phyloP scores from a whole-genome alignment of 2,329 filamentous ascomycete species.

The Alternaria hordeiaustralica region DNA sequence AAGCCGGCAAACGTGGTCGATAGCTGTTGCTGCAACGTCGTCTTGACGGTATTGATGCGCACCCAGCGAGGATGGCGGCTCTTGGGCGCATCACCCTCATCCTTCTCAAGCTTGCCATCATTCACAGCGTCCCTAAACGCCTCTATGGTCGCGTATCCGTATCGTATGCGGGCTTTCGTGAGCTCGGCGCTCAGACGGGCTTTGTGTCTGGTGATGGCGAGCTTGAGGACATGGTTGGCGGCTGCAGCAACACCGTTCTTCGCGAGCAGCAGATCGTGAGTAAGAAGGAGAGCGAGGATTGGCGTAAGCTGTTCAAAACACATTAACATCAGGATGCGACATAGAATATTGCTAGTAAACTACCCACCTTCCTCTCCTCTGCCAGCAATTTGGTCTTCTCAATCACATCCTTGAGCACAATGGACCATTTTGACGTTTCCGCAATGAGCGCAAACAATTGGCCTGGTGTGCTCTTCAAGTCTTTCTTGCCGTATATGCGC shows the following conservation, averaged over 20 bases:
- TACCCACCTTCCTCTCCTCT: constrained; percentile 79
- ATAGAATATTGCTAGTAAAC: too few species aligned
- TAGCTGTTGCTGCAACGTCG: constrained; percentile 74
- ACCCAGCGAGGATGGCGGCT: constrained; percentile 84
- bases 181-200: constrained; percentile 81
- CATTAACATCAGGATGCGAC: constrained; percentile 9
- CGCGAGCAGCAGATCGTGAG: constrained; percentile 83
- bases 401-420: constrained; percentile 85
- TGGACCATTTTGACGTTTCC: constrained; percentile 90
- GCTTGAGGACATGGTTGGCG: constrained; percentile 76
- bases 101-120: constrained; percentile 38
- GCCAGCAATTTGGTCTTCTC: constrained; percentile 77
- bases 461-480: constrained; percentile 76
- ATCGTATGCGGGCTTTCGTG: constrained; percentile 75
- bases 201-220: constrained; percentile 80
- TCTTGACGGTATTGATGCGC: constrained; percentile 80
- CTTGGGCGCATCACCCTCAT: constrained; percentile 51
- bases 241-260: constrained; percentile 85
- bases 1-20: constrained; percentile 74
- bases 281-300: constrained; percentile 77
- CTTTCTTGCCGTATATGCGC: constrained; percentile 76
- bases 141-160: constrained; percentile 72
- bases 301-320: constrained; percentile 71
- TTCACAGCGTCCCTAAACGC: constrained; percentile 68
- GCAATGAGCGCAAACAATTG: constrained; percentile 87